Percentiles rank a stretch among this genome's conserved stretches.
Evolutionary conservation across 495 filamentous ascomycete genomes (phyloP).

Genomic region (Neurospora intermedia): DNA sequence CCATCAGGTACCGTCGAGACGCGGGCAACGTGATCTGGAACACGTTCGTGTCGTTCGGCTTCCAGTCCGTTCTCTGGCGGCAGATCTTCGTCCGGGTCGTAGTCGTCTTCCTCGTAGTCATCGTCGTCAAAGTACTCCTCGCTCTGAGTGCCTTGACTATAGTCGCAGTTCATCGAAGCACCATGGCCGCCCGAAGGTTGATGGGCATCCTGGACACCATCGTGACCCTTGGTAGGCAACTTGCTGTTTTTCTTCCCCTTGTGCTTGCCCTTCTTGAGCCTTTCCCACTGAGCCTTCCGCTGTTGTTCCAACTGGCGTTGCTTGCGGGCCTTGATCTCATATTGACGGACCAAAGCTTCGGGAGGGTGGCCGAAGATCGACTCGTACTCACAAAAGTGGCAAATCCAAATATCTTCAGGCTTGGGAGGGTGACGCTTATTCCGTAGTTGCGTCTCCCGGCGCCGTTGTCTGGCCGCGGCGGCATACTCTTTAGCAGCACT

Average conservation of each 20-base stretch:
- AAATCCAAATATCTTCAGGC: conserved; percentile 80
- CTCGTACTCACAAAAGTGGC: conserved; percentile 87
- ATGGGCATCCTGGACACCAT: conserved; percentile 19
- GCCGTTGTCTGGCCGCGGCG: conserved; percentile 27
- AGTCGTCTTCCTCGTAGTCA: conserved; percentile 26
- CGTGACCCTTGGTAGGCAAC: conserved; percentile 39
- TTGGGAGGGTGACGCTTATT: conserved; percentile 69
- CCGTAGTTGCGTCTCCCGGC: conserved; percentile 33
- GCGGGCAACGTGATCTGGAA: background rate
- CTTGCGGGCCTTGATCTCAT: conserved; percentile 87
- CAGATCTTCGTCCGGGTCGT: conserved; percentile 23
- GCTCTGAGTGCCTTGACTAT: conserved; percentile 18
- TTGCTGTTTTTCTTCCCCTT: conserved; percentile 66
- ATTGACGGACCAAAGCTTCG: conserved; percentile 75
- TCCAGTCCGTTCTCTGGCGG: conserved; percentile 13
- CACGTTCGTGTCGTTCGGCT: conserved; percentile 15
- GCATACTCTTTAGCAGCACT: conserved; percentile 11
- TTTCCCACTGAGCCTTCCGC: conserved; percentile 75
- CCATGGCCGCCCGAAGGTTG: conserved; percentile 15
- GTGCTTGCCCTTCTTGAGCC: conserved; percentile 88
- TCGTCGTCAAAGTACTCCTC: conserved; percentile 30
- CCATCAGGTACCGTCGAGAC: conserved; percentile 6
- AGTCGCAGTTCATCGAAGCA: conserved; percentile 16
- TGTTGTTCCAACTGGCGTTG: conserved; percentile 73
- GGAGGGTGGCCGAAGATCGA: conserved; percentile 76